Base-by-base conservation (phyloP, 1,139 yeast genomes). In the Diutina sp. region DNA sequence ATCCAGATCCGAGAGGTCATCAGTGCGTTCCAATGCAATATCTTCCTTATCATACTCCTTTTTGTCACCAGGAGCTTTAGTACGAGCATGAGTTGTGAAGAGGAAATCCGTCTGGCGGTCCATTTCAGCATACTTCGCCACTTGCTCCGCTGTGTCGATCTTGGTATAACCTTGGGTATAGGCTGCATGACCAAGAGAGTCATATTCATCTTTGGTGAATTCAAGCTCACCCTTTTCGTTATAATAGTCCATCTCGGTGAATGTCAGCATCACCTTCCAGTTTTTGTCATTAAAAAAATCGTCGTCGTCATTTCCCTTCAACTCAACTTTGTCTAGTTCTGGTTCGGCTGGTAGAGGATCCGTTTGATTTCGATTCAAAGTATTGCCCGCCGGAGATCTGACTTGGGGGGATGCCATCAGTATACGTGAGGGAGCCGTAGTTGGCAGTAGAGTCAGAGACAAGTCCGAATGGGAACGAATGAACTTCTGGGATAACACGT, bases 101-200 rank as follows among this genome's bases (percentile, higher is more conserved):
- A 93, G 69, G 63, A 86, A 93, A 63, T 90, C 96, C 0, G 97
- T 91, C 63, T 85, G 83, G 61, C 82, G 83, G 68, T 93, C 93
- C 58, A 91, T 79, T 58, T 79, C 83, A 25, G 83, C 76, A 60
- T 87, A 88, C 61, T 84, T 83, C 30, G 85, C 86, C 45, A 95
- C 95, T 66, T 93, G 98, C 58, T 82, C 86, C 63, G 90, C 96
- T 2, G 87, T 87, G 50, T 91, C 90, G 12, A 95, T 87, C 63
- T 95, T 84, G 1, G 99, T 93, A 66, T 95, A 93, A 0, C 96
- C 97, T 16, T 71, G 67, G 21, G 46, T 16, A 46, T 21, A 18
- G 3, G 53, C 53, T 11, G 18, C 41, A 18, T 50, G 18, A 7
- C n/a, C 35, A 8, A 50, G 9, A 7, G 28, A n/a, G 29, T 50